Evolutionary conservation across 345 rosid genomes (phyloP).

Genomic region (Corchorus capsularis): DNA sequence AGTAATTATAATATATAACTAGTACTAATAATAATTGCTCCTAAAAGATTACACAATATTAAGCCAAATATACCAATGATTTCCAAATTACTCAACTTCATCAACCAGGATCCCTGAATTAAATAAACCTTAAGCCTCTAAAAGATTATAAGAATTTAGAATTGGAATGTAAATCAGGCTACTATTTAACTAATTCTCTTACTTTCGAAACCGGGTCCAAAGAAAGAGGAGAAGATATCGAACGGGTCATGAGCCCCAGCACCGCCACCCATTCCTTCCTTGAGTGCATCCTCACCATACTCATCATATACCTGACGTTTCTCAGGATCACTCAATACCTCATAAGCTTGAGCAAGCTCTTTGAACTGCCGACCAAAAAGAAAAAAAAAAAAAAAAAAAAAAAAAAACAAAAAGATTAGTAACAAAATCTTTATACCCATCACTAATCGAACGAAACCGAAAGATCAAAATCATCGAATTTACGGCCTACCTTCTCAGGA

Average conservation of each 20-base stretch:
- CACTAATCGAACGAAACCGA: constrained; percentile 7
- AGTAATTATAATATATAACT: too few relatives aligned
- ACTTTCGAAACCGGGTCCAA: constrained; percentile 79
- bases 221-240: constrained; percentile 83
- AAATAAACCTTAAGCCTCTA: background rate
- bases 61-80: background rate
- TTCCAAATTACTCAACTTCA: background rate
- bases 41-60: background rate
- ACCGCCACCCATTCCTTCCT: constrained; percentile 89
- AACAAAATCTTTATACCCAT: constrained; percentile 7
- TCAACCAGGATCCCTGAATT: background rate
- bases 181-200: background rate
- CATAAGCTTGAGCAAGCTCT: constrained; percentile 91
- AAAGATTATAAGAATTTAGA: background rate
- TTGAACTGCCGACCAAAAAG: constrained; percentile 58
- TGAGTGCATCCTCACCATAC: constrained; percentile 91
- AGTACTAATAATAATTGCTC: background rate
- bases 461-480: background rate
- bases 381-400: background rate
- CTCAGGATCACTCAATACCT: constrained; percentile 85
- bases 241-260: constrained; percentile 77
- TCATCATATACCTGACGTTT: constrained; percentile 88
- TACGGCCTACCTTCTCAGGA: constrained; percentile 71
- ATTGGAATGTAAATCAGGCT: background rate
- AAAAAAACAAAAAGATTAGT: background rate